Percentiles rank a stretch among this genome's conserved stretches.
These are phyloP conservation scores for Ilex aquifolium DNA, from an alignment of 257 asterid genomes.

Conservation along the genomic window DNA sequence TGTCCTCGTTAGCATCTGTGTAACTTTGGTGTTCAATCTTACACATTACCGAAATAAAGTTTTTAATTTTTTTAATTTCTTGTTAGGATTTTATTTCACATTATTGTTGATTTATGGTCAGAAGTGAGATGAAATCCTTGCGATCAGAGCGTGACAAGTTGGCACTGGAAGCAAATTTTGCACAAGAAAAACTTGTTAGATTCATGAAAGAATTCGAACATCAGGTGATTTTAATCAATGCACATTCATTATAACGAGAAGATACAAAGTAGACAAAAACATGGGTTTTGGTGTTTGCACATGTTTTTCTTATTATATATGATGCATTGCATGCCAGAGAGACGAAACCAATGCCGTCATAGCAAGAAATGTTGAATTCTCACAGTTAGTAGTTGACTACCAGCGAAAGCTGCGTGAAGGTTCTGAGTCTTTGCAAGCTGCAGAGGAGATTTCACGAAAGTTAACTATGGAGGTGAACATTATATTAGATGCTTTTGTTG, in stretches of 20 bases:
- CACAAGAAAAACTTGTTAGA: constrained; percentile 68
- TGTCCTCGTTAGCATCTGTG: too few relatives aligned
- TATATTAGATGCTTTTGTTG: constrained; percentile 3
- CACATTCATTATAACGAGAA: too few relatives aligned
- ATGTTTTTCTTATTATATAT: too few relatives aligned
- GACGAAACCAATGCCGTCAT: constrained; percentile 63
- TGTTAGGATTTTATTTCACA: constrained; percentile 1
- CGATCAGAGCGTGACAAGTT: constrained; percentile 75
- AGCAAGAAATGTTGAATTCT: constrained; percentile 79
- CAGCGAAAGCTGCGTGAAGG: constrained; percentile 79
- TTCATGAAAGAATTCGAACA: constrained; percentile 80
- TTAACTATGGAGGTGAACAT: constrained; percentile 68
- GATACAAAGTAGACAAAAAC: too few relatives aligned
- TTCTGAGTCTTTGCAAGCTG: constrained; percentile 57
- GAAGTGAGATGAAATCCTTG: constrained; percentile 57
- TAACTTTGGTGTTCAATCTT: too few relatives aligned
- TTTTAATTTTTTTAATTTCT: background rate
- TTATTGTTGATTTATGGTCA: constrained; percentile 14
- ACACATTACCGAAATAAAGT: background rate
- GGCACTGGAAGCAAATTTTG: constrained; percentile 63
- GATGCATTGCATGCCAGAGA: constrained; percentile 33
- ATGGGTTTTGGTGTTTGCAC: too few relatives aligned
- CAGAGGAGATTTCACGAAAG: constrained; percentile 65
- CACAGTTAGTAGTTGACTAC: constrained; percentile 72
- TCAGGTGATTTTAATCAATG: constrained; percentile 42